phyloP scores from a whole-genome alignment of 257 asterid species.

The Solanum appendiculatum region DNA sequence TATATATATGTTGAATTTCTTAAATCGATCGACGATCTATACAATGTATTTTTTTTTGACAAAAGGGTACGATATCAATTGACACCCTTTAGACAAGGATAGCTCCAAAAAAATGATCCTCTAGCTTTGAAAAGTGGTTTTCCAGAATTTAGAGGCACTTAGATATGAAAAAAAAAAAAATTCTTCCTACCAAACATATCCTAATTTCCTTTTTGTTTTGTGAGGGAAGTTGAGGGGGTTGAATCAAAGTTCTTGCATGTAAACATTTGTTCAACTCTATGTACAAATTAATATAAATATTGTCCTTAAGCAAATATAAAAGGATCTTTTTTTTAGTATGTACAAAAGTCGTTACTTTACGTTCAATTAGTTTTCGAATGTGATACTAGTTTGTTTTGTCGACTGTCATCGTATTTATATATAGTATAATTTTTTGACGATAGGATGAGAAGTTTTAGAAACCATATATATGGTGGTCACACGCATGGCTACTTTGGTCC shows the following conservation, averaged over 20 bases:
- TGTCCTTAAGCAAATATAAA: neutral
- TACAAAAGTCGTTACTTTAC: neutral
- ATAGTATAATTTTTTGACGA: neutral
- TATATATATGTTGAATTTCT: neutral
- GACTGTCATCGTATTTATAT: neutral
- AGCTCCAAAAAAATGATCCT: too few species aligned
- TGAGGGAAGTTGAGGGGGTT: neutral
- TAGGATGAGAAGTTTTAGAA: neutral
- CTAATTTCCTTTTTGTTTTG: neutral
- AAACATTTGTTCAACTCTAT: neutral
- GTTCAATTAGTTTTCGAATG: neutral
- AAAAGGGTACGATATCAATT: neutral
- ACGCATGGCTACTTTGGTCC: slow-evolving; percentile 75
- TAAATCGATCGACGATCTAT: neutral
- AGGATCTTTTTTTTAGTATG: neutral
- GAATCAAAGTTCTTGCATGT: neutral
- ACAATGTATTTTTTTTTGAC: neutral
- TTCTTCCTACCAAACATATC: neutral
- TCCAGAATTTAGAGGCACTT: too few species aligned
- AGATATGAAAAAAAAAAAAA: neutral
- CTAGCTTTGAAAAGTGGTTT: too few species aligned
- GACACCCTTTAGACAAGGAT: neutral
- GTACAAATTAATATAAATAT: neutral
- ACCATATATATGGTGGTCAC: slow-evolving; percentile 50
- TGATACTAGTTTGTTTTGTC: neutral